A percentile compares a stretch with the other conserved stretches of the same genome.
Evolutionary conservation across 805 yeast genomes (phyloP).

Genomic region (Suhomyces tanzawaensis): DNA sequence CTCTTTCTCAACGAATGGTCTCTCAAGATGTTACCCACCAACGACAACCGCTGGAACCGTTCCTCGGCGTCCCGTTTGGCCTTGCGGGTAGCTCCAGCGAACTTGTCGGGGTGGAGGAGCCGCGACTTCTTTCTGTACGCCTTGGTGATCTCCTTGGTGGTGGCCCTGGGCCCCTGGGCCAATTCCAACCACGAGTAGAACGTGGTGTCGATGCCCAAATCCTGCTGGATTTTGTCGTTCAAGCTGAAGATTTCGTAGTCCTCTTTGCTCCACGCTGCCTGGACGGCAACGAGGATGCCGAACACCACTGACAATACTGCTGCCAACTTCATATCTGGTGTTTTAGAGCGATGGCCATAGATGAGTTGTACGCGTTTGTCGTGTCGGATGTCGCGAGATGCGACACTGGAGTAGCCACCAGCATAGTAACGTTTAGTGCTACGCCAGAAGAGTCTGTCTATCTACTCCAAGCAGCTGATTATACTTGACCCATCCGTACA

Average conservation of each 20-base stretch:
- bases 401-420: too few species aligned
- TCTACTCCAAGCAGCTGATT: too few species aligned
- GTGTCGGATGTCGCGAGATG: too few species aligned
- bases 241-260: conserved; percentile 82
- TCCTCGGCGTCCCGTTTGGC: conserved; percentile 54
- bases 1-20: conserved; percentile 52
- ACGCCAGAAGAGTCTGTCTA: too few species aligned
- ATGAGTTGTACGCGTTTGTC: too few species aligned
- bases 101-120: conserved; percentile 84
- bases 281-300: not conserved
- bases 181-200: conserved; percentile 70
- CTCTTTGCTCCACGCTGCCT: conserved; percentile 55
- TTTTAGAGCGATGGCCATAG: too few species aligned
- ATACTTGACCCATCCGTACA: too few species aligned
- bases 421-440: too few species aligned
- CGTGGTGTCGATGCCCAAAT: conserved; percentile 58
- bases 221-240: conserved; percentile 59
- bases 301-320: not conserved
- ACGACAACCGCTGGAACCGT: conserved; percentile 73
- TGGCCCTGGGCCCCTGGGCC: conserved; percentile 44
- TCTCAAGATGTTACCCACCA: conserved; percentile 72
- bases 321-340: not conserved
- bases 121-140: conserved; percentile 72
- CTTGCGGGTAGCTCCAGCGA: conserved; percentile 21
- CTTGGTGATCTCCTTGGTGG: conserved; percentile 53